phyloP scores from a whole-genome alignment of 2,329 filamentous ascomycete species.

The Colletotrichum tropicicola region DNA sequence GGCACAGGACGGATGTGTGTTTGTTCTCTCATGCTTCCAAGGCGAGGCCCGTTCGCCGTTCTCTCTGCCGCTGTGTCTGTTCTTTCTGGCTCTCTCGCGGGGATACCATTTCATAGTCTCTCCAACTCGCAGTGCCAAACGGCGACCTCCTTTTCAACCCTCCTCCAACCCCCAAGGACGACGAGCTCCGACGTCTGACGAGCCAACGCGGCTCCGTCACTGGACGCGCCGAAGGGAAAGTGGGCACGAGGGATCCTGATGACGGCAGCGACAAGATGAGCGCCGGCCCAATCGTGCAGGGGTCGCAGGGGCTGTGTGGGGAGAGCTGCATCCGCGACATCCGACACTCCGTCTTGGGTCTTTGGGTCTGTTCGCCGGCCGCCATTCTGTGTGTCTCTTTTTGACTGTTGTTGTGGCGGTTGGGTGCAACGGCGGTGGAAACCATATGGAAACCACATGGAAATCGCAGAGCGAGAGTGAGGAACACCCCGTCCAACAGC shows the following conservation, averaged over 20 bases:
- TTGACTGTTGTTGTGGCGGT: neutral
- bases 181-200: constrained; percentile 6
- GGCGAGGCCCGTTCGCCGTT: neutral
- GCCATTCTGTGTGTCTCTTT: neutral
- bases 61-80: neutral
- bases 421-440: neutral
- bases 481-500: neutral
- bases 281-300: constrained; percentile 2
- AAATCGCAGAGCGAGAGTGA: neutral
- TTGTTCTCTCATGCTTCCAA: constrained; percentile 5
- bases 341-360: constrained; percentile 27
- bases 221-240: neutral
- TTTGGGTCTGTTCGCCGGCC: constrained; percentile 13
- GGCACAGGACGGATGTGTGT: too few species aligned
- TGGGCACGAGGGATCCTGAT: constrained; percentile 17
- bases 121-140: neutral
- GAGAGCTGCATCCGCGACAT: constrained; percentile 22
- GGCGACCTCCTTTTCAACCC: neutral
- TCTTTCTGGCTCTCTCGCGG: neutral
- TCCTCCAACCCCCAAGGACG: neutral
- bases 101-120: neutral
- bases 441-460: neutral
- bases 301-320: neutral
- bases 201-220: constrained; percentile 16
- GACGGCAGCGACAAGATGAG: constrained; percentile 9